These are phyloP conservation scores for Chaetomium sp. DNA, from an alignment of 2,329 filamentous ascomycete genomes.

Conservation along the genomic window DNA sequence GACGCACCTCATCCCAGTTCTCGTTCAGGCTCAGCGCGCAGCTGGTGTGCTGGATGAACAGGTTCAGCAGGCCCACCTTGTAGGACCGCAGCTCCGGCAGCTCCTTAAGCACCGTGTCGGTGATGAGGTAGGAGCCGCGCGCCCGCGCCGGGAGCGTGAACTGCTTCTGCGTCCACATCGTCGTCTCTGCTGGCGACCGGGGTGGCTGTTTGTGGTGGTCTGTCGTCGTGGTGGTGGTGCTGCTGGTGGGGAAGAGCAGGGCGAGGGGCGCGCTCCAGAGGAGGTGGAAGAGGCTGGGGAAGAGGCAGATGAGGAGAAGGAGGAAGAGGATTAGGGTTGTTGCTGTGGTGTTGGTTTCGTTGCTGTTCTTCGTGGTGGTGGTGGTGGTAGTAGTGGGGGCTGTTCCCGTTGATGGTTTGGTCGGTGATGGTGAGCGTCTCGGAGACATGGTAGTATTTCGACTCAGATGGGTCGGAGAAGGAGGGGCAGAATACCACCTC, in stretches of 20 bases:
- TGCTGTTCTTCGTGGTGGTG: constrained; percentile 5
- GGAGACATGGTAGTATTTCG: constrained; percentile 18
- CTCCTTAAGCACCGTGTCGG: constrained; percentile 68
- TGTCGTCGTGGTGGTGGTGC: constrained; percentile 38
- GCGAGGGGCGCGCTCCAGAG: constrained; percentile 53
- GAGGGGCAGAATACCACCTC: constrained; percentile 14
- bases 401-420: neutral
- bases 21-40: constrained; percentile 92
- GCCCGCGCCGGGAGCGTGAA: constrained; percentile 75
- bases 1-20: constrained; percentile 77
- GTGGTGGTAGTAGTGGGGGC: constrained; percentile 1
- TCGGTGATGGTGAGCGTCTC: constrained; percentile 8
- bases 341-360: constrained; percentile 34
- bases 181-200: constrained; percentile 32
- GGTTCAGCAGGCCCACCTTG: constrained; percentile 81
- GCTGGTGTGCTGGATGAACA: constrained; percentile 95
- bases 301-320: constrained; percentile 55
- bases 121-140: constrained; percentile 88
- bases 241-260: constrained; percentile 27
- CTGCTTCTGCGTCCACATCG: constrained; percentile 81
- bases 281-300: constrained; percentile 56
- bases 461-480: neutral
- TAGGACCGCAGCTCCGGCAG: constrained; percentile 81
- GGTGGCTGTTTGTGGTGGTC: constrained; percentile 19
- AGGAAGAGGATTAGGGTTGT: constrained; percentile 51